Evolutionary conservation across 2,329 filamentous ascomycete genomes (phyloP).

Genomic region (Septoria petroselini): DNA sequence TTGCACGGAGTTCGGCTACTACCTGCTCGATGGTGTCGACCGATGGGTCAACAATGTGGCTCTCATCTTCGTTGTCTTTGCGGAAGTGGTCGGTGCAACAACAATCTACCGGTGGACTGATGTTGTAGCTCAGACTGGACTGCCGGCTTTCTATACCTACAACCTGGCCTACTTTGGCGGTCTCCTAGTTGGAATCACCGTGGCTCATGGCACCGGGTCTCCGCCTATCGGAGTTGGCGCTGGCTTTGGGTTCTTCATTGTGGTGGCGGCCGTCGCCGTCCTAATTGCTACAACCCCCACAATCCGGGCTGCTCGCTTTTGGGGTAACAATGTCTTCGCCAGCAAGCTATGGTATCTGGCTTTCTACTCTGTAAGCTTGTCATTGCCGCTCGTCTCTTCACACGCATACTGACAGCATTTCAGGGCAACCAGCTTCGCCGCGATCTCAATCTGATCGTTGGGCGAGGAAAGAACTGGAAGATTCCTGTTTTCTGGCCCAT

Average conservation of each 20-base stretch:
- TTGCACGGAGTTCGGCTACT: conserved; percentile 58
- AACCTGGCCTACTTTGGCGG: conserved; percentile 55
- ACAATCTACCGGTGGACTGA: conserved; percentile 54
- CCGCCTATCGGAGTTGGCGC: conserved; percentile 36
- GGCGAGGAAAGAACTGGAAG: conserved; percentile 55
- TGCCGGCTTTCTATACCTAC: conserved; percentile 46
- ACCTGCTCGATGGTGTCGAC: conserved; percentile 55
- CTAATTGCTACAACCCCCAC: conserved; percentile 44
- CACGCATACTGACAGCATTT: background rate
- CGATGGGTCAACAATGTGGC: conserved; percentile 56
- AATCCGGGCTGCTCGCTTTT: conserved; percentile 44
- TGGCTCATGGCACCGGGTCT: conserved; percentile 45
- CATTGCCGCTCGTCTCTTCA: conserved; percentile 20
- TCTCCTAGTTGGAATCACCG: conserved; percentile 51
- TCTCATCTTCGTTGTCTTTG: conserved; percentile 55
- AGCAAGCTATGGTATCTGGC: conserved; percentile 53
- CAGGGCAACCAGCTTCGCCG: conserved; percentile 54
- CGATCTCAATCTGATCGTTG: conserved; percentile 56
- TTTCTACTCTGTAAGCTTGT: conserved; percentile 55
- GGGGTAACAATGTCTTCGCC: conserved; percentile 24
- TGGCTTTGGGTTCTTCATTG: conserved; percentile 54
- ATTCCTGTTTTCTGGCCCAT: conserved; percentile 54
- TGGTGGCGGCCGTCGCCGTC: conserved; percentile 42
- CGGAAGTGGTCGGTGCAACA: conserved; percentile 53
- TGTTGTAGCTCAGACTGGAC: conserved; percentile 46